Evolutionary conservation across 306 rosid species (phyloP), one percentile per base, ranked within the genome.

Genomic region (Vigna mungo): DNA sequence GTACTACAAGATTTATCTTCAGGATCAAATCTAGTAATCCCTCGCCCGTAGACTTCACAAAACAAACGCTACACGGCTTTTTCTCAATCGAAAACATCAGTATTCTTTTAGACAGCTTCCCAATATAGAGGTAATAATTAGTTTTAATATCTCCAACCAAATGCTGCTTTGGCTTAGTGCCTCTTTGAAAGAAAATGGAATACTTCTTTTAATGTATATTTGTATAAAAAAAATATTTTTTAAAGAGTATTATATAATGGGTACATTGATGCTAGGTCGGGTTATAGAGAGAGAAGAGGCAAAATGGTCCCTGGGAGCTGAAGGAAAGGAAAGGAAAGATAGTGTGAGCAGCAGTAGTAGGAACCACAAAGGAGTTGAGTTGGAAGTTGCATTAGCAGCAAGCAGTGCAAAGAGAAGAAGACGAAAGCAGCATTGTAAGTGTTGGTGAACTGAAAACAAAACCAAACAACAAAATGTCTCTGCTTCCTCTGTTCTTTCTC

Each of bases 391-490:
- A 44, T 15, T 43, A 12, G 9, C 2, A 43, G 1, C 1, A 39
- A 43, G 1, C 1, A 39, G 11, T 2, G 46, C 13, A 9, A 41
- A 3, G 10, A 41, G 46, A 41, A 1, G 11, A 9, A 9, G 44
- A 39, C 11, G 11, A 37, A 39, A 41, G 46, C 46, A 41, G 13
- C 46, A 41, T 41, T 41, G 46, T 9, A 9, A 41, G 11, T 41
- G 44, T 39, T 37, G 2, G 7, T 37, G 43, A 9, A 41, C 2
- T 37, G 44, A 9, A 43, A 11, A 43, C 4, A 43, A 43, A 11
- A 43, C 4, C 11, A 43, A 9, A 12, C 3, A 36, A 74, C 51
- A 30, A 41, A 41, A 84, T 80, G 83, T 81, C 51, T 8, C 59
- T 83, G 68, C 21, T 68, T 37, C 73, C 63, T 34, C 56, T 30